phyloP scores from a whole-genome alignment of 768 basidiomycete species.

The Sutorius australiensis region DNA sequence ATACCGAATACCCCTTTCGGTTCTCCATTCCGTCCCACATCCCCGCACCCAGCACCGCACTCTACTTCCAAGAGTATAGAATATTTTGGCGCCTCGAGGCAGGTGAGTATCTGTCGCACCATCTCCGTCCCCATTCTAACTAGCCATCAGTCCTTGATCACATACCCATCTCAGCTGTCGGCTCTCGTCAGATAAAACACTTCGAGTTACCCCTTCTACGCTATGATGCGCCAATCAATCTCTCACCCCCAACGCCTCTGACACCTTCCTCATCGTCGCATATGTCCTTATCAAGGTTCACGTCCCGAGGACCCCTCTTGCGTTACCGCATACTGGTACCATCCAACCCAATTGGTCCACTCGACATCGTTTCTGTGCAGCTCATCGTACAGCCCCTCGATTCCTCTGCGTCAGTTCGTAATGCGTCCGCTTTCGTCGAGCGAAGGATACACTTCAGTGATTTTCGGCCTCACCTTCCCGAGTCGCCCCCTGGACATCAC shows the following conservation, averaged over 20 bases:
- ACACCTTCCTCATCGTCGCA: constrained; percentile 35
- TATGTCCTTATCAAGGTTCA: constrained; percentile 43
- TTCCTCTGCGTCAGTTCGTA: constrained; percentile 53
- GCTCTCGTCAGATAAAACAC: constrained; percentile 63
- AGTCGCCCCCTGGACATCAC: constrained; percentile 22
- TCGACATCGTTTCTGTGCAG: constrained; percentile 66
- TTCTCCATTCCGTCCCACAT: constrained; percentile 61
- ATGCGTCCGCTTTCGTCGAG: constrained; percentile 63
- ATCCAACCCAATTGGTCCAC: constrained; percentile 59
- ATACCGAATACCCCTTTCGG: constrained; percentile 67
- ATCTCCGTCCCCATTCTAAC: constrained; percentile 17
- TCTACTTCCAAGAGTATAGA: constrained; percentile 70
- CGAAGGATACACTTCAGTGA: constrained; percentile 65
- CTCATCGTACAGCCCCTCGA: constrained; percentile 61
- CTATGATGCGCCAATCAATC: constrained; percentile 53
- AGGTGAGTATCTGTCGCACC: constrained; percentile 40
- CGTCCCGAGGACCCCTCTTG: constrained; percentile 55
- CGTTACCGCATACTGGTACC: constrained; percentile 59
- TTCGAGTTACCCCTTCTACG: constrained; percentile 71
- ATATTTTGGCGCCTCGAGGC: constrained; percentile 85
- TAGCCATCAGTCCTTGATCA: constrained; percentile 59
- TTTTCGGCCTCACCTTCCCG: constrained; percentile 19
- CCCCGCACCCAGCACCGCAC: constrained; percentile 62
- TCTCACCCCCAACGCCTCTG: constrained; percentile 34
- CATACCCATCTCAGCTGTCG: constrained; percentile 58